phyloP scores from a whole-genome alignment of 2,329 filamentous ascomycete genomes.

The Penicillium sp. region DNA sequence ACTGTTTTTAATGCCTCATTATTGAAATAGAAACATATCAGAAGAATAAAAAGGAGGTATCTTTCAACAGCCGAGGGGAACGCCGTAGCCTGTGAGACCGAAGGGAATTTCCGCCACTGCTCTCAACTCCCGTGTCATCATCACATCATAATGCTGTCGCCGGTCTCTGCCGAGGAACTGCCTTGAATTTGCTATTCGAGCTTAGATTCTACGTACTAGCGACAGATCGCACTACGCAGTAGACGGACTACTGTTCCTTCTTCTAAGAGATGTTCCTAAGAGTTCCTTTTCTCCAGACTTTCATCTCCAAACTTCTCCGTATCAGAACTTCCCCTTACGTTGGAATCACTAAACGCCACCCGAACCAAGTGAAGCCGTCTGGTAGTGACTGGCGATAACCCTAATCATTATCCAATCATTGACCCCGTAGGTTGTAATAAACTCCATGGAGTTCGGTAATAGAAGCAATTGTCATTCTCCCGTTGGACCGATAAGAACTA shows the following conservation, averaged over 20 bases:
- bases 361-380: neutral
- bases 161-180: conserved; percentile 20
- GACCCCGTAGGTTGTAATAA: conserved; percentile 9
- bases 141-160: conserved; percentile 22
- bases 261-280: neutral
- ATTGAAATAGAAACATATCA: conserved; percentile 6
- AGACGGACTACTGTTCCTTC: neutral
- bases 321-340: neutral
- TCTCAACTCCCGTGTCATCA: conserved; percentile 21
- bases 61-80: conserved; percentile 6
- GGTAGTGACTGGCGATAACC: conserved; percentile 2
- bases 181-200: neutral
- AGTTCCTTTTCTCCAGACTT: conserved; percentile 7
- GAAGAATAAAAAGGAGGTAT: neutral
- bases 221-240: neutral
- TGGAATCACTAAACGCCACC: conserved; percentile 1
- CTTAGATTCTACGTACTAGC: neutral
- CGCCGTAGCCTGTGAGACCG: conserved; percentile 3
- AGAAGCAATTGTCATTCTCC: conserved; percentile 19
- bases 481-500: conserved; percentile 26
- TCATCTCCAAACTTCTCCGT: conserved; percentile 7
- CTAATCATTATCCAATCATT: conserved; percentile 7
- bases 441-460: neutral
- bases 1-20: conserved; percentile 6
- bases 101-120: conserved; percentile 13